These are phyloP conservation scores for Punctularia strigosozonata DNA, from an alignment of 768 basidiomycete genomes.

Conservation along the genomic window DNA sequence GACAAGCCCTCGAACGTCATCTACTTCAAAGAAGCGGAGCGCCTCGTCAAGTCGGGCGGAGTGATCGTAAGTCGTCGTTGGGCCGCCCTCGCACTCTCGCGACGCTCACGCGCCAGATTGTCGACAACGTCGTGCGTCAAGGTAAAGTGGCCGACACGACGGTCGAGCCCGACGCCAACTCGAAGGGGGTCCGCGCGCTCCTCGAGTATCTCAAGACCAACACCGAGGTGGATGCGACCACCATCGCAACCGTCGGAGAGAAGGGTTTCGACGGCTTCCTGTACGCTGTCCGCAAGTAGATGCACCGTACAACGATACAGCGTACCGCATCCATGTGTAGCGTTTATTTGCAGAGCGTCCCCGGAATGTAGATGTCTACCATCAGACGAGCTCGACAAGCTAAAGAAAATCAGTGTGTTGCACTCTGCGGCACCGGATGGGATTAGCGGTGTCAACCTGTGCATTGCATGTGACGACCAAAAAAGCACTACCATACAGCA, in stretches of 20 bases:
- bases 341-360: too few species aligned
- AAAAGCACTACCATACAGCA: too few species aligned
- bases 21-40: conserved; percentile 51
- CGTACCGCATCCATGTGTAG: neutral
- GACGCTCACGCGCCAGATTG: conserved; percentile 24
- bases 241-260: conserved; percentile 22
- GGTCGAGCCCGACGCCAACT: conserved; percentile 1
- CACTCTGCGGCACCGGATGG: too few species aligned
- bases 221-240: conserved; percentile 24
- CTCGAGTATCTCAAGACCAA: conserved; percentile 36
- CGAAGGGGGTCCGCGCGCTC: conserved; percentile 35
- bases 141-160: conserved; percentile 30
- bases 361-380: too few species aligned
- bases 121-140: conserved; percentile 49
- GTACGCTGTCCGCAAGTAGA: conserved; percentile 11
- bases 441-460: too few species aligned
- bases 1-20: conserved; percentile 44
- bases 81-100: neutral
- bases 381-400: too few species aligned
- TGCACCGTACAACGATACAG: neutral
- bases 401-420: too few species aligned
- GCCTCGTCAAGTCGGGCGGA: conserved; percentile 45
- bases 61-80: conserved; percentile 35
- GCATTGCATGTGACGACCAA: too few species aligned
- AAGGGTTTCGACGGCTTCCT: conserved; percentile 21